Evolutionary conservation across 805 yeast species (phyloP).

Genomic region (Brettanomyces naardenensis): DNA sequence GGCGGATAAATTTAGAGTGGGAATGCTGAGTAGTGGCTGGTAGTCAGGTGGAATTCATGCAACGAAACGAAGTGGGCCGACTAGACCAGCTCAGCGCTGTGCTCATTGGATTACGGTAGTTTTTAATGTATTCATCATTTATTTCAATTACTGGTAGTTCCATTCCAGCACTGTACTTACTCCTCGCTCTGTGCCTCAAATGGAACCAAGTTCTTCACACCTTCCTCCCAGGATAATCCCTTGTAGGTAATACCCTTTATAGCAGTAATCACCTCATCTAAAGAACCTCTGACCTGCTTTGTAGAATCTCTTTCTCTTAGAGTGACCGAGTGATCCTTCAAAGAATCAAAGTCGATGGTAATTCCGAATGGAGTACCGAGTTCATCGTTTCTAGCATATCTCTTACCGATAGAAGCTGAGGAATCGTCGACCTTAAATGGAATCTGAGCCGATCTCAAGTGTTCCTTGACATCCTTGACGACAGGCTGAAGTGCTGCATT

Average conservation of each 20-base stretch:
- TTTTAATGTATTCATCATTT: too few relatives aligned
- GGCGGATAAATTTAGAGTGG: too few relatives aligned
- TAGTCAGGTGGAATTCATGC: too few relatives aligned
- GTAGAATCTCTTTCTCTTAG: conserved; percentile 97
- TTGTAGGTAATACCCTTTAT: conserved; percentile 68
- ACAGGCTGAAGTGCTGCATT: conserved; percentile 74
- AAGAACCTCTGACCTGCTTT: conserved; percentile 89
- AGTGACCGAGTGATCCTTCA: conserved; percentile 81
- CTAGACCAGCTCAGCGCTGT: too few relatives aligned
- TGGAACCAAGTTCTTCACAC: conserved; percentile 61
- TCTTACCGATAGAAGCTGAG: conserved; percentile 94
- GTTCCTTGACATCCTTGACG: conserved; percentile 57
- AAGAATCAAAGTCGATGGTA: conserved; percentile 91
- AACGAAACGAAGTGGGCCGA: too few relatives aligned
- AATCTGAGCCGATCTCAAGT: conserved; percentile 71
- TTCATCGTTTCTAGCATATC: conserved; percentile 97
- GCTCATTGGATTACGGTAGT: too few relatives aligned
- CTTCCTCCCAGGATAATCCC: conserved; percentile 78
- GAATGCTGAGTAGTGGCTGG: too few relatives aligned
- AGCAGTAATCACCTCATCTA: conserved; percentile 62
- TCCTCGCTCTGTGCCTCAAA: conserved; percentile 69
- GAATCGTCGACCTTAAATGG: conserved; percentile 97
- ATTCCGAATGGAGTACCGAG: conserved; percentile 98
- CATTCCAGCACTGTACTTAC: too few relatives aligned
- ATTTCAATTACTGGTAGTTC: too few relatives aligned